Conservation (phyloP, 495 filamentous ascomycete genomes). For the Penicillium arizonense region DNA sequence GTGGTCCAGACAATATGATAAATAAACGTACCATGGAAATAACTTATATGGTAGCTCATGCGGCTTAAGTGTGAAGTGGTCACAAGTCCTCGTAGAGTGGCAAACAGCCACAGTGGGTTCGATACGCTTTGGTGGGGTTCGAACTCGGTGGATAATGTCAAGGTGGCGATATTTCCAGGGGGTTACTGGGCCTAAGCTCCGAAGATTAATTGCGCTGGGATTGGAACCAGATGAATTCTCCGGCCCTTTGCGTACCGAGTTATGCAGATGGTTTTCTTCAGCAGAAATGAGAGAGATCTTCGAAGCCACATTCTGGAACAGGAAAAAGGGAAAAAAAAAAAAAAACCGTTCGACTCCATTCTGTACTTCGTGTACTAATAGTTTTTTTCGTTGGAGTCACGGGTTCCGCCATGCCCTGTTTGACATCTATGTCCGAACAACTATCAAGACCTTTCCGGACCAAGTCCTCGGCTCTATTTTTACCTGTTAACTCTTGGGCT, state of each 20-base stretch:
- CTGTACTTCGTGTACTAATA: too few species aligned
- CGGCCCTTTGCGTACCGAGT: conserved; percentile 7
- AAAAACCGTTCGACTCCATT: not conserved
- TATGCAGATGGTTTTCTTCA: conserved; percentile 19
- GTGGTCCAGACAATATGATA: not conserved
- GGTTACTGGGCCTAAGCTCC: too few species aligned
- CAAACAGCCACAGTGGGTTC: conserved; percentile 20
- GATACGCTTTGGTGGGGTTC: not conserved
- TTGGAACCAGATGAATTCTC: conserved; percentile 4
- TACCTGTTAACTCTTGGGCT: too few species aligned
- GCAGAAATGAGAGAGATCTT: not conserved
- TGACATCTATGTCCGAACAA: not conserved
- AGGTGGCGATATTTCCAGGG: conserved; percentile 4
- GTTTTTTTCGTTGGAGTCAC: too few species aligned
- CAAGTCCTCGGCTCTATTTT: too few species aligned
- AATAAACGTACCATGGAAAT: too few species aligned
- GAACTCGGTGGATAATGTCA: conserved; percentile 12
- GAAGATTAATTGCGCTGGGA: not conserved
- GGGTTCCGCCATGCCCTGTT: not conserved
- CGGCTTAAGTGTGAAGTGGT: too few species aligned
- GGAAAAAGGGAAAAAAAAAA: not conserved
- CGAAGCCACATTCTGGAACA: not conserved
- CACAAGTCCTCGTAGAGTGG: not conserved
- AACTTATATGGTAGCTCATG: too few species aligned
- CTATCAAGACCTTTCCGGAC: too few species aligned